These are phyloP conservation scores for Rhodosporidiobolus odoratus DNA, from an alignment of 768 basidiomycete genomes.

Conservation along the genomic window DNA sequence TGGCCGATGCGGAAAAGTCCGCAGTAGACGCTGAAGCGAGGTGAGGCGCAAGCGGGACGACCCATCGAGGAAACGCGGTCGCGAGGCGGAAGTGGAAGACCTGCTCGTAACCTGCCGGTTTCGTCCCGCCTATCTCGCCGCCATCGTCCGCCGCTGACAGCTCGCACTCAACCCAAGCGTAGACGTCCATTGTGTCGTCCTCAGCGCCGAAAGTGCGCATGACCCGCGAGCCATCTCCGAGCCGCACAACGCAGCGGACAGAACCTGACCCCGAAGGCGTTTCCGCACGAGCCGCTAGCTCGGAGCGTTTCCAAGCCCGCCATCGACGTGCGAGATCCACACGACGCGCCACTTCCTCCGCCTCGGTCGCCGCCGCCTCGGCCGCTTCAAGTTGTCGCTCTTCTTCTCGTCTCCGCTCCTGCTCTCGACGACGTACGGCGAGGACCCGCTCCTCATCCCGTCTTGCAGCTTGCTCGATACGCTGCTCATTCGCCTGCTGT, in stretches of 20 bases:
- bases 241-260: slow-evolving; percentile 57
- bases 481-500: slow-evolving; percentile 67
- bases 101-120: slow-evolving; percentile 45
- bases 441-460: slow-evolving; percentile 67
- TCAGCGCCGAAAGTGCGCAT: slow-evolving; percentile 56
- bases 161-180: slow-evolving; percentile 63
- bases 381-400: slow-evolving; percentile 36
- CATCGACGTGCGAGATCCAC: slow-evolving; percentile 47
- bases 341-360: slow-evolving; percentile 46
- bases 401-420: slow-evolving; percentile 44
- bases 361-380: slow-evolving; percentile 26
- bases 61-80: slow-evolving; percentile 59
- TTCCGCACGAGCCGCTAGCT: slow-evolving; percentile 50
- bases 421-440: slow-evolving; percentile 54
- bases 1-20: not conserved
- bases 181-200: slow-evolving; percentile 61
- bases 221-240: slow-evolving; percentile 55
- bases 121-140: slow-evolving; percentile 40
- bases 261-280: slow-evolving; percentile 46
- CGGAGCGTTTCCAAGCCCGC: slow-evolving; percentile 58
- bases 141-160: slow-evolving; percentile 47
- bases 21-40: not conserved
- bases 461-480: slow-evolving; percentile 62
- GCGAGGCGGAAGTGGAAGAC: slow-evolving; percentile 70
- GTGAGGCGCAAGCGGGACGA: slow-evolving; percentile 46